Conservation (phyloP, 1,284 basidiomycete species). For the Porodaedalea pini region DNA sequence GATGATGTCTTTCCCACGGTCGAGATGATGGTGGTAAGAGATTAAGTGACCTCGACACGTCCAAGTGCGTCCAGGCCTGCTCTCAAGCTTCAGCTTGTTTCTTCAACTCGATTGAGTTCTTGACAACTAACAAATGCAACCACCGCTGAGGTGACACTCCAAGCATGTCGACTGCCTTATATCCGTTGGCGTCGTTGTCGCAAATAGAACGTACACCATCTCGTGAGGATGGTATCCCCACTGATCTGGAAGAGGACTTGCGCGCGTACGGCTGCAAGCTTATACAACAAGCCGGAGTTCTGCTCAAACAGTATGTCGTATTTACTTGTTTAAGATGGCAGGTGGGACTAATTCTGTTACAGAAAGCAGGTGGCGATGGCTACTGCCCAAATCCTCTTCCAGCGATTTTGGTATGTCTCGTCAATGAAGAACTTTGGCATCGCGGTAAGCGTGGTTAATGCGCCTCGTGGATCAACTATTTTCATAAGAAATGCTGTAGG, state of each 20-base stretch:
- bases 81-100: not conserved
- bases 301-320: slow-evolving; percentile 75
- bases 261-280: slow-evolving; percentile 86
- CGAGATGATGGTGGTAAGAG: too few species aligned
- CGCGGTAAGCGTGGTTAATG: slow-evolving; percentile 75
- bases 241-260: slow-evolving; percentile 81
- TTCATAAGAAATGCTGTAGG: slow-evolving; percentile 45
- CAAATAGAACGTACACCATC: slow-evolving; percentile 85
- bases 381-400: slow-evolving; percentile 93
- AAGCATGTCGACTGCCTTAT: slow-evolving; percentile 56
- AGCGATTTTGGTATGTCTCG: slow-evolving; percentile 95
- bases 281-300: slow-evolving; percentile 90
- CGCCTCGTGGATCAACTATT: not conserved
- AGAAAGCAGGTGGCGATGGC: slow-evolving; percentile 97
- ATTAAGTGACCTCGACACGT: too few species aligned
- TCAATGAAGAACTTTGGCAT: slow-evolving; percentile 93
- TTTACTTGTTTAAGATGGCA: not conserved
- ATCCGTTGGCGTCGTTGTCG: slow-evolving; percentile 78
- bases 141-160: not conserved
- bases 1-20: not conserved
- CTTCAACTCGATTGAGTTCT: too few species aligned
- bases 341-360: slow-evolving; percentile 17
- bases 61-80: too few species aligned
- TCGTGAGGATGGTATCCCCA: slow-evolving; percentile 74
- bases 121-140: too few species aligned